Evolutionary conservation across 2,329 filamentous ascomycete species (phyloP).

Genomic region (Exophiala phaeomuriformis): DNA sequence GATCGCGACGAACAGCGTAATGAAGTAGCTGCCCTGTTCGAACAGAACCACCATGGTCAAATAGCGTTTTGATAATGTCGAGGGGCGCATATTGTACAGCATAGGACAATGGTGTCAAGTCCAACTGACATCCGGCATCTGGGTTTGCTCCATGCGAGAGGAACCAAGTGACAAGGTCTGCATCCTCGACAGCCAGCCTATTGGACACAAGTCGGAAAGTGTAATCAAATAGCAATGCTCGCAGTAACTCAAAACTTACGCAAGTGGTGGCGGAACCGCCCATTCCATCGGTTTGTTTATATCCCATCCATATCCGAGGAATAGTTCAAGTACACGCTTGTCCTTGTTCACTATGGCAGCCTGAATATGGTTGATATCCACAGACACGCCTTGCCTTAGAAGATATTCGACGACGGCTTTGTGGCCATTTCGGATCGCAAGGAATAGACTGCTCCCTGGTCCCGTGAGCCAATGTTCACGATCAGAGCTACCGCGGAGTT

Average conservation of each 20-base stretch:
- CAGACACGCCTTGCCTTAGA: not conserved
- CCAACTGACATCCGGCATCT: not conserved
- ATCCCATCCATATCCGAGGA: slow-evolving; percentile 1
- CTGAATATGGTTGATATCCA: not conserved
- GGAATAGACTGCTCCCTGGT: not conserved
- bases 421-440: not conserved
- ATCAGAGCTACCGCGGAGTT: not conserved
- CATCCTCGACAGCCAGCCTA: not conserved
- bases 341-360: not conserved
- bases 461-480: slow-evolving; percentile 2
- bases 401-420: not conserved
- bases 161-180: slow-evolving; percentile 1
- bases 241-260: not conserved
- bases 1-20: slow-evolving; percentile 6
- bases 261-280: not conserved
- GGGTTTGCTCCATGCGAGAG: slow-evolving; percentile 4
- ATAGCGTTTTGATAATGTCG: slow-evolving; percentile 4
- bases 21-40: slow-evolving; percentile 3
- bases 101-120: slow-evolving; percentile 3
- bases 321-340: not conserved
- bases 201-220: not conserved
- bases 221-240: not conserved
- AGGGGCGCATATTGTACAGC: slow-evolving; percentile 3
- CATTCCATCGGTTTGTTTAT: not conserved
- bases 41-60: slow-evolving; percentile 7